Evolutionary conservation across 2,329 filamentous ascomycete genomes (phyloP).

Genomic region (Lecanicillium sp.): DNA sequence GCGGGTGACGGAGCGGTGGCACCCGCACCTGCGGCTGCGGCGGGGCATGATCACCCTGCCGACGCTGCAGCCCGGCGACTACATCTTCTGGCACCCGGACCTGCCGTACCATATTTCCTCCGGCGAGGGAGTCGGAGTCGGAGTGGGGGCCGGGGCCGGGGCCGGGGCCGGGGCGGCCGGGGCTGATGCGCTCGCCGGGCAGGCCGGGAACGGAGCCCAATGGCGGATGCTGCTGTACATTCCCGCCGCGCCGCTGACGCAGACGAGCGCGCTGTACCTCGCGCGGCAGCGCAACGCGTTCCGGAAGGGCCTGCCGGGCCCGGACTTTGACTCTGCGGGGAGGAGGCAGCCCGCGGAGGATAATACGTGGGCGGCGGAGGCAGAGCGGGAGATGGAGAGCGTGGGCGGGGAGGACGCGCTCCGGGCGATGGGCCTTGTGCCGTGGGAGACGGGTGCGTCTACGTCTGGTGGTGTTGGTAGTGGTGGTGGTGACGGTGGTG

Average conservation of each 20-base stretch:
- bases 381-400: constrained; percentile 40
- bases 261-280: constrained; percentile 52
- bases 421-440: constrained; percentile 52
- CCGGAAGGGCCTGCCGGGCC: constrained; percentile 45
- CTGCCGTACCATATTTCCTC: constrained; percentile 50
- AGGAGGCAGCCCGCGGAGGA: constrained; percentile 43
- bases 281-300: constrained; percentile 53
- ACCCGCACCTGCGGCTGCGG: constrained; percentile 49
- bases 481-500: constrained; percentile 12
- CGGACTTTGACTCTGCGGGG: constrained; percentile 51
- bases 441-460: constrained; percentile 37
- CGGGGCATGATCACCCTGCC: constrained; percentile 50
- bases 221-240: constrained; percentile 52
- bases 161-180: too few relatives aligned
- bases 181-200: too few relatives aligned
- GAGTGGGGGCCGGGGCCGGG: too few relatives aligned
- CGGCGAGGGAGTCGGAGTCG: too few relatives aligned
- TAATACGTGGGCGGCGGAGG: constrained; percentile 42
- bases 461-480: constrained; percentile 22
- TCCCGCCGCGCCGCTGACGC: constrained; percentile 49
- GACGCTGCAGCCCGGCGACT: constrained; percentile 49
- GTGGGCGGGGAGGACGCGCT: constrained; percentile 45
- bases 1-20: constrained; percentile 52
- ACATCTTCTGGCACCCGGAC: constrained; percentile 54
- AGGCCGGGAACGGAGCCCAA: too few relatives aligned